Evolutionary conservation across 2,329 filamentous ascomycete genomes (phyloP).

Genomic region (Aspergillus phoenicis): DNA sequence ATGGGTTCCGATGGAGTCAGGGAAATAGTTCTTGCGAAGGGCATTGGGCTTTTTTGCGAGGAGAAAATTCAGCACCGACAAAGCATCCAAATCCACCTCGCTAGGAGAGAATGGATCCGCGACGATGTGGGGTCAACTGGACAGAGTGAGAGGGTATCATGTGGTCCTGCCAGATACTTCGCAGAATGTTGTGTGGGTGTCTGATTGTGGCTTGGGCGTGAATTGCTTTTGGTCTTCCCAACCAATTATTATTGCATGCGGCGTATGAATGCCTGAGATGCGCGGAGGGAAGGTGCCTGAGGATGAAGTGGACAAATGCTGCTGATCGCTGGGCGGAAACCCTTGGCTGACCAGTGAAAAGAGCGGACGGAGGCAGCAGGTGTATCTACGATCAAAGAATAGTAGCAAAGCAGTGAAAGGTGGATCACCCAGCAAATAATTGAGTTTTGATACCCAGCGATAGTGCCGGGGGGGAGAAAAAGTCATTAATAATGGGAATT

Average conservation of each 20-base stretch:
- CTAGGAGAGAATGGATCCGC: neutral
- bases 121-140: neutral
- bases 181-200: too few relatives aligned
- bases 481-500: conserved; percentile 17
- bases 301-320: neutral
- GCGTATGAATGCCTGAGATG: neutral
- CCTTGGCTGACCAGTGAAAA: neutral
- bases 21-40: neutral
- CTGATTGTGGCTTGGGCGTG: neutral
- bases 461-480: neutral
- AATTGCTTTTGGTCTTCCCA: neutral
- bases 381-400: neutral
- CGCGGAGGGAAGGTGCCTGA: neutral
- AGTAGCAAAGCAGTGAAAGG: neutral
- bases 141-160: conserved; percentile 7
- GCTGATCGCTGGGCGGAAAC: neutral
- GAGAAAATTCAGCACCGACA: neutral
- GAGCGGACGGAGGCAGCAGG: neutral
- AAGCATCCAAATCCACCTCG: neutral
- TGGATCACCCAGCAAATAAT: neutral
- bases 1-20: neutral
- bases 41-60: neutral
- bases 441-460: conserved; percentile 2
- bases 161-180: neutral
- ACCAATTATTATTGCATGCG: neutral